These are phyloP conservation scores for Naganishia vaughanmartiniae DNA, from an alignment of 768 basidiomycete genomes.

Conservation along the genomic window DNA sequence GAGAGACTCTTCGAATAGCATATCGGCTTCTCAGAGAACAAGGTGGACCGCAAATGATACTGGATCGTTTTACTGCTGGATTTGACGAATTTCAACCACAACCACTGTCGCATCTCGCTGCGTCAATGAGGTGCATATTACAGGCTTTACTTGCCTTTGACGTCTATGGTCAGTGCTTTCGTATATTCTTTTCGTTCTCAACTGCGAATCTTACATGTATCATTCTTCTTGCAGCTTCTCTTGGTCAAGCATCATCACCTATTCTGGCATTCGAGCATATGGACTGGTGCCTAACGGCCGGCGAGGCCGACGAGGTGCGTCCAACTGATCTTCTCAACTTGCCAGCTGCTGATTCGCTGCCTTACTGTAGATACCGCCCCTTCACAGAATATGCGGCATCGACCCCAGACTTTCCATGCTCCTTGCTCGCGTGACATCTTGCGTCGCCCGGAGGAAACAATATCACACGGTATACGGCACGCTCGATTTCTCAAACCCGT, in stretches of 20 bases:
- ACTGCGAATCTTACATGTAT: not conserved
- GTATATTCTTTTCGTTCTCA: not conserved
- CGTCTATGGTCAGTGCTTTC: not conserved
- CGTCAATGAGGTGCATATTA: not conserved
- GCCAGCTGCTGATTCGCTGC: not conserved
- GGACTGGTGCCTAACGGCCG: not conserved
- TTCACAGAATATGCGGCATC: slow-evolving; percentile 7
- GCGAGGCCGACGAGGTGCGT: not conserved
- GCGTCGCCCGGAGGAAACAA: slow-evolving; percentile 9
- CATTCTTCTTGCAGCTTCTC: not conserved
- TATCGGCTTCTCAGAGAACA: not conserved
- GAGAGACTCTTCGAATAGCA: slow-evolving; percentile 11
- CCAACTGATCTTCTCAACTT: no score
- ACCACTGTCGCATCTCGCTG: not conserved
- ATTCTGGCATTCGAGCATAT: not conserved
- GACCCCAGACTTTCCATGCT: slow-evolving; percentile 2
- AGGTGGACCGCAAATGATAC: not conserved
- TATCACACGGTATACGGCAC: slow-evolving; percentile 11
- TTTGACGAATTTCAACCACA: not conserved
- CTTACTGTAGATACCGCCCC: not conserved
- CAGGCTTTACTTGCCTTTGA: not conserved
- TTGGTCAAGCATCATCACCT: not conserved
- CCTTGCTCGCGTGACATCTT: not conserved
- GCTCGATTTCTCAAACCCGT: not conserved
- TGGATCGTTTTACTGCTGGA: not conserved